These are phyloP conservation scores for Xylariaceae sp. DNA, from an alignment of 2,329 filamentous ascomycete species.

Conservation along the genomic window DNA sequence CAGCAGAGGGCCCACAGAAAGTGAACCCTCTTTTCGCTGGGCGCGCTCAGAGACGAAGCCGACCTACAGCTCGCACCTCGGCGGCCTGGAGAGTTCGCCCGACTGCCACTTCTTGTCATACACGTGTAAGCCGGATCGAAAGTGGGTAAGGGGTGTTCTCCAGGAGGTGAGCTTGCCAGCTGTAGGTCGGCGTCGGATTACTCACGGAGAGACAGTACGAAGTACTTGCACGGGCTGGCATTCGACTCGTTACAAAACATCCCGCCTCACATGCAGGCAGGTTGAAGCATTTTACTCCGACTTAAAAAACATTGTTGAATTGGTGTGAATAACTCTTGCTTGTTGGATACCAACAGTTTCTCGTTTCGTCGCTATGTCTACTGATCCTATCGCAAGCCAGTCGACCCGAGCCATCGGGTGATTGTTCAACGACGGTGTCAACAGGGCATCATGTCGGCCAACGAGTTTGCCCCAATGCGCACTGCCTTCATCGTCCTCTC, in stretches of 20 bases:
- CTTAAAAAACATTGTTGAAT: neutral
- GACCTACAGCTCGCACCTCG: neutral
- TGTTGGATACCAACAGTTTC: no score
- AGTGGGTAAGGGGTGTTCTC: neutral
- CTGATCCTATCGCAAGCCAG: no score
- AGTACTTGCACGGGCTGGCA: neutral
- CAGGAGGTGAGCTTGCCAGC: neutral
- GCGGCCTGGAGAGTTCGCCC: neutral
- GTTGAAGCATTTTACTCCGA: neutral
- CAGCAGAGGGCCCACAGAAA: neutral
- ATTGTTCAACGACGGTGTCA: no score
- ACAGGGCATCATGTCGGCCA: no score
- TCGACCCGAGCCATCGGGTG: no score
- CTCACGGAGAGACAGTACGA: neutral
- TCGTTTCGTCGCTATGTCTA: no score
- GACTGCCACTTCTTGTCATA: neutral
- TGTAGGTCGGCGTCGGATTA: neutral
- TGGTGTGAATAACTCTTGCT: neutral
- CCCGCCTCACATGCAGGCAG: neutral
- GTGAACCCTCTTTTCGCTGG: neutral
- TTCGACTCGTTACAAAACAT: conserved; percentile 8
- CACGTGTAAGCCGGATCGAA: neutral
- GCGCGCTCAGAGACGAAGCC: neutral
- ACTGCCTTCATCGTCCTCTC: no score
- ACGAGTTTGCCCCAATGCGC: no score